Base-by-base conservation (phyloP, 371 early-diverging fungal genomes). In the Mortierella sp. region DNA sequence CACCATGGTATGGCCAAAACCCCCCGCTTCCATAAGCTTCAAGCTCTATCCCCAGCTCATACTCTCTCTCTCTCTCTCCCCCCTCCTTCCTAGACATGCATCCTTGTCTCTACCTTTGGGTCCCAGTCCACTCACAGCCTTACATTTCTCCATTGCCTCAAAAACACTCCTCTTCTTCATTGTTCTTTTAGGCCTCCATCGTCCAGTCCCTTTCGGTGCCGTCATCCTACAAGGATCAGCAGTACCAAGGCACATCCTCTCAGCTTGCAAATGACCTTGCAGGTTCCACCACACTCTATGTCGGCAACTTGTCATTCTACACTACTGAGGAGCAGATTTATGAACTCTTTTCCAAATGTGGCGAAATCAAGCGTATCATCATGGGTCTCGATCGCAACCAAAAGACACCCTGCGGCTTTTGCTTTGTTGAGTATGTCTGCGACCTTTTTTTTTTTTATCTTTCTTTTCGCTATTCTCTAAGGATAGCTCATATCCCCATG, bases 321-420 rank as follows among this genome's bases (percentile, higher is more conserved):
- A 99, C 98, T 7, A 96, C 98, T 4, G 99, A 99, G 85, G 99
- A 99, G 87, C 99, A 99, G 84, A 91, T 99, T 28, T 93, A 96
- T 82, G 97, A 96, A 70, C 84, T 99, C 9, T 99, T 99, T 84
- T 91, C 96, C 15, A 97, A 96, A 84, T 90, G 91, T 74, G 99
- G 99, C 43, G 97, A 97, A 70, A 94, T 99, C 68, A 98, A 98
- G 79, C 91, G 98, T 74, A 97, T 98, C 62, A 98, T 98, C 75
- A 99, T 99, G 98, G 99, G 99, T 0, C 88, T 99, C 15, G 98
- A 99, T 83, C 88, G 95, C 23, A 87, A 90, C 65, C 92, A 92
- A 79, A 95, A 94, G 82, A 97, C 98, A 4, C 99, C 99, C 7
- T 99, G 99, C 76, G 99, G 99, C 4, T 99, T 99, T 82, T 98